Evolutionary conservation across 140 eudicot species (phyloP).

Genomic region (Oenanthe javanica): DNA sequence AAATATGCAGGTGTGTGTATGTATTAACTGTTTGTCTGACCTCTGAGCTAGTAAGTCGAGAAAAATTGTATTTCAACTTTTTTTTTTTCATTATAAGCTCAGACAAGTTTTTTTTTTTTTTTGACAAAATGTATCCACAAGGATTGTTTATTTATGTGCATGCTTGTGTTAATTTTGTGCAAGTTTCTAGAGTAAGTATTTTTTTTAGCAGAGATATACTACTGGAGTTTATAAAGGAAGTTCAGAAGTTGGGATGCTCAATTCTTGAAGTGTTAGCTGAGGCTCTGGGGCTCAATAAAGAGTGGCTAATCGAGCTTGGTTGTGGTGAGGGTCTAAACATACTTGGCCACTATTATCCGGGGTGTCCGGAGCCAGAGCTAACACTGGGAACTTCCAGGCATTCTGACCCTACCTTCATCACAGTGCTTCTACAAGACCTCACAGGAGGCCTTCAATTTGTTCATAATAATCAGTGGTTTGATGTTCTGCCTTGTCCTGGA

Average conservation of each 20-base stretch:
- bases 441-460: neutral
- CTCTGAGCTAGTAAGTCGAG: neutral
- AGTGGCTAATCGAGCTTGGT: neutral
- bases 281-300: neutral
- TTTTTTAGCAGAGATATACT: neutral
- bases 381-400: slow-evolving; percentile 8
- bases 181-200: neutral
- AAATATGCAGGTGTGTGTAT: neutral
- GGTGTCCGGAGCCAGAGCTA: slow-evolving; percentile 5
- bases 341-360: slow-evolving; percentile 6
- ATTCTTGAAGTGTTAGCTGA: neutral
- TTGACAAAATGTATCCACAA: neutral
- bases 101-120: no score
- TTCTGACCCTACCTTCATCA: slow-evolving; percentile 5
- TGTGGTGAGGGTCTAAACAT: slow-evolving; percentile 4
- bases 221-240: neutral
- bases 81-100: no score
- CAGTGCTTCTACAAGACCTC: slow-evolving; percentile 10
- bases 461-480: slow-evolving; percentile 3
- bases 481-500: slow-evolving; percentile 1
- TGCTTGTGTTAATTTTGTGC: neutral
- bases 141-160: neutral
- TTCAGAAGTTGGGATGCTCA: slow-evolving; percentile 1
- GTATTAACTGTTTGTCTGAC: neutral
- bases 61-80: no score